Conservation (phyloP, 2,329 filamentous ascomycete species). For the Trichoderma lentiforme region DNA sequence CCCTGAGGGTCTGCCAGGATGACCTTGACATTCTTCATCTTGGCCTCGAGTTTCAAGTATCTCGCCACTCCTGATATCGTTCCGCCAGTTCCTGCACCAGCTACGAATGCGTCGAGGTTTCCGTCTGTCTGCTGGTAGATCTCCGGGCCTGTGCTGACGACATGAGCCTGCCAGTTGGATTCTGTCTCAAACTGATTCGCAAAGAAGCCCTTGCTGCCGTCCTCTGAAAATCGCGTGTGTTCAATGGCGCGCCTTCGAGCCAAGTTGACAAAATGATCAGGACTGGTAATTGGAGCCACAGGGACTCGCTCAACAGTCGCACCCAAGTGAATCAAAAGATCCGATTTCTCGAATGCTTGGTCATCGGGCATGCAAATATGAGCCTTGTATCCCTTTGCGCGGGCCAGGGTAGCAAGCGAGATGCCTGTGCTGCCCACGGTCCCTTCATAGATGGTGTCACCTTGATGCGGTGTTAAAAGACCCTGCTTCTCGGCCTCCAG, state of each 20-base stretch:
- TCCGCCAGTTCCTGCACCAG: conserved; percentile 90
- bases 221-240: conserved; percentile 58
- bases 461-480: conserved; percentile 71
- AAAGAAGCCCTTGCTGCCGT: conserved; percentile 79
- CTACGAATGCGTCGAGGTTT: conserved; percentile 78
- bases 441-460: conserved; percentile 95
- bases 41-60: conserved; percentile 69
- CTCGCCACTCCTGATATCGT: conserved; percentile 85
- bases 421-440: conserved; percentile 97
- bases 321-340: conserved; percentile 83
- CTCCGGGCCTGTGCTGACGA: conserved; percentile 80
- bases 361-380: conserved; percentile 98
- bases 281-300: conserved; percentile 90
- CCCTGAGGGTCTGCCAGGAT: conserved; percentile 93
- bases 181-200: conserved; percentile 93
- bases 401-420: conserved; percentile 82
- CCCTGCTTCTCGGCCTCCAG: conserved; percentile 73
- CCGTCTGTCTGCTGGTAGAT: conserved; percentile 77
- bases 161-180: conserved; percentile 86
- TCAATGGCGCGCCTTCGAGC: conserved; percentile 72
- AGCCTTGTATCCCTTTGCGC: conserved; percentile 83
- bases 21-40: conserved; percentile 58
- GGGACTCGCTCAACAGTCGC: conserved; percentile 88
- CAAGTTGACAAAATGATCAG: conserved; percentile 90
- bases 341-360: conserved; percentile 82